Evolutionary conservation across 768 basidiomycete genomes (phyloP).

Genomic region (Tylopilus felleus): DNA sequence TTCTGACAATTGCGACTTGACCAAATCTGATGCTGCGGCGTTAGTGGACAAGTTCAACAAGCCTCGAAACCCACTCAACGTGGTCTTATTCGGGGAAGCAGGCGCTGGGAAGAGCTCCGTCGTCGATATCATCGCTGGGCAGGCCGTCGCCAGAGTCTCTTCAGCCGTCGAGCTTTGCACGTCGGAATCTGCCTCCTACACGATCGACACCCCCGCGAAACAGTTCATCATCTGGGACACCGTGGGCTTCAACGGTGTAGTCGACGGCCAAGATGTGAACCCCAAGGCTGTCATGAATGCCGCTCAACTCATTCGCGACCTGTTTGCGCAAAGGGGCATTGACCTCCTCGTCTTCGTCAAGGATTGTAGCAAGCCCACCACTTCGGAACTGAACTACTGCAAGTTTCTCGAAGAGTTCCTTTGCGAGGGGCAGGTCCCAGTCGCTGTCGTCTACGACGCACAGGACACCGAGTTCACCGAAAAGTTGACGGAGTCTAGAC

Average conservation of each 20-base stretch:
- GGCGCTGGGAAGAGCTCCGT: conserved; percentile 2
- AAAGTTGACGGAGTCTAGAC: background rate
- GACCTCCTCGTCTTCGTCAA: conserved; percentile 35
- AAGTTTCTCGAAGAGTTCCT: conserved; percentile 30
- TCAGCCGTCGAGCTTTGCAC: background rate
- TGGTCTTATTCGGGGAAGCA: conserved; percentile 35
- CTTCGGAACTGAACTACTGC: conserved; percentile 26
- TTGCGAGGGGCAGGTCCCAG: conserved; percentile 31
- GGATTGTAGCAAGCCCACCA: conserved; percentile 25
- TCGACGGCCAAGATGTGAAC: background rate
- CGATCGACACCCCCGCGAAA: background rate
- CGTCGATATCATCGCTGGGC: conserved; percentile 1
- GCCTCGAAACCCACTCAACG: background rate
- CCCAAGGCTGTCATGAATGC: conserved; percentile 7
- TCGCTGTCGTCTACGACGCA: conserved; percentile 21
- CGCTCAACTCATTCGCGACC: conserved; percentile 21
- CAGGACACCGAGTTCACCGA: background rate
- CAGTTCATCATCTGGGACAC: conserved; percentile 5
- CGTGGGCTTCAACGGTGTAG: background rate
- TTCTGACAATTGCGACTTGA: background rate
- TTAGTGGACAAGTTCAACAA: background rate
- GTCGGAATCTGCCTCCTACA: background rate
- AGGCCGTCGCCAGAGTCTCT: background rate
- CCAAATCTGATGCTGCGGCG: background rate
- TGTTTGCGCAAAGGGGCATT: conserved; percentile 17